Evolutionary conservation across 768 basidiomycete genomes (phyloP).

Genomic region (Termitomyces sp.): DNA sequence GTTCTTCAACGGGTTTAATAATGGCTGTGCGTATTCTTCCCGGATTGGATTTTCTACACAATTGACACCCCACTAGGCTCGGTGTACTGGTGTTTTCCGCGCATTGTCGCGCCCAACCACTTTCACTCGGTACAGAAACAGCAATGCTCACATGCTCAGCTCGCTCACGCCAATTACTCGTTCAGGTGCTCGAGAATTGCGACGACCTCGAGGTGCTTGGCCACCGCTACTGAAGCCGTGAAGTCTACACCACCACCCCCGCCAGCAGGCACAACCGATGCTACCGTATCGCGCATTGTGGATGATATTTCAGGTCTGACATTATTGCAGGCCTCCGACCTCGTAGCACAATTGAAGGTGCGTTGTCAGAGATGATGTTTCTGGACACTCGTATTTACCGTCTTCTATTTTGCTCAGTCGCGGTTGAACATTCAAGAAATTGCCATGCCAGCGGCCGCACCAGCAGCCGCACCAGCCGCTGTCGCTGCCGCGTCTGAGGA

Average conservation of each 20-base stretch:
- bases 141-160: conserved; percentile 7
- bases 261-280: conserved; percentile 44
- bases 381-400: neutral
- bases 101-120: conserved; percentile 39
- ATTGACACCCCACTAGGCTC: conserved; percentile 33
- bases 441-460: conserved; percentile 80
- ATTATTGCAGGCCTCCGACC: conserved; percentile 91
- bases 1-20: conserved; percentile 10
- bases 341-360: conserved; percentile 90
- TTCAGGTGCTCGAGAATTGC: conserved; percentile 37
- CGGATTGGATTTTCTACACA: neutral
- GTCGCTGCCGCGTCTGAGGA: conserved; percentile 62
- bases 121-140: conserved; percentile 33
- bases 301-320: conserved; percentile 90
- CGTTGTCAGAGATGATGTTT: conserved; percentile 14
- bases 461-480: conserved; percentile 49
- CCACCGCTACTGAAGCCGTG: conserved; percentile 50
- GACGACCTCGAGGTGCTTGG: conserved; percentile 51
- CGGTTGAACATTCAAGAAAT: conserved; percentile 97
- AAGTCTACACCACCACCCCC: conserved; percentile 41
- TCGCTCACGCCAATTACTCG: conserved; percentile 5
- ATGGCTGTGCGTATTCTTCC: conserved; percentile 42
- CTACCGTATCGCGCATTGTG: conserved; percentile 79
- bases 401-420: conserved; percentile 45
- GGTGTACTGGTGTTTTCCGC: conserved; percentile 42